phyloP scores from a whole-genome alignment of 495 filamentous ascomycete species.

The Neurospora sp. region DNA sequence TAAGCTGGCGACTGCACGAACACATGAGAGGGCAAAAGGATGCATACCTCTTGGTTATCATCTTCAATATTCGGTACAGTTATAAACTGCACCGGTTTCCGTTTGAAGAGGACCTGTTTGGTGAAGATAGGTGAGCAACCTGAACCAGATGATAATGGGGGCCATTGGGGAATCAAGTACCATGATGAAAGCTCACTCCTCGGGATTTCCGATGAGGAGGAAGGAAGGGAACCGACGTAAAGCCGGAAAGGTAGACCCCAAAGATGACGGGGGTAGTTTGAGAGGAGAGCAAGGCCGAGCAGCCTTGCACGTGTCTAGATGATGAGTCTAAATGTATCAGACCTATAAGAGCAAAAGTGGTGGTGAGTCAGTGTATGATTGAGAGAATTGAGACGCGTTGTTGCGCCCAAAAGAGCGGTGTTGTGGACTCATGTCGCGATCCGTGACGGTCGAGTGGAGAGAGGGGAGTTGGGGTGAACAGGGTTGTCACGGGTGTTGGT shows the following conservation, averaged over 20 bases:
- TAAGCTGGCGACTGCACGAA: slow-evolving; percentile 8
- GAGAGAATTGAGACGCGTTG: slow-evolving; percentile 15
- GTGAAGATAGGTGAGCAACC: slow-evolving; percentile 6
- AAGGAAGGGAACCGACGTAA: background rate
- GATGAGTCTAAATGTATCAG: background rate
- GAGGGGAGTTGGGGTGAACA: slow-evolving; percentile 11
- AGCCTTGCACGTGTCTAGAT: slow-evolving; percentile 19
- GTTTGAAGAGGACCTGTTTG: slow-evolving; percentile 80
- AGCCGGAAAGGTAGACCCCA: background rate
- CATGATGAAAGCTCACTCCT: slow-evolving; percentile 10
- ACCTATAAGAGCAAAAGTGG: background rate
- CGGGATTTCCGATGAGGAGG: background rate
- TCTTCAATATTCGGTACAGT: slow-evolving; percentile 62
- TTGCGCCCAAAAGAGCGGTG: slow-evolving; percentile 12
- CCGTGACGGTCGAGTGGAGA: slow-evolving; percentile 23
- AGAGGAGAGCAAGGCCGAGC: slow-evolving; percentile 27
- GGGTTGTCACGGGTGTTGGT: slow-evolving; percentile 18
- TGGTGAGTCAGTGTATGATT: slow-evolving; percentile 7
- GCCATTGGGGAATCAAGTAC: slow-evolving; percentile 10
- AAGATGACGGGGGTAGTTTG: background rate
- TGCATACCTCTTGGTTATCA: slow-evolving; percentile 66
- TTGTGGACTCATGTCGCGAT: slow-evolving; percentile 23
- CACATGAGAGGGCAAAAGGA: background rate
- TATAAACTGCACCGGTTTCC: slow-evolving; percentile 85
- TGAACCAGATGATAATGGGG: background rate